Evolutionary conservation across 805 yeast genomes (phyloP).

Genomic region (Candida alai): DNA sequence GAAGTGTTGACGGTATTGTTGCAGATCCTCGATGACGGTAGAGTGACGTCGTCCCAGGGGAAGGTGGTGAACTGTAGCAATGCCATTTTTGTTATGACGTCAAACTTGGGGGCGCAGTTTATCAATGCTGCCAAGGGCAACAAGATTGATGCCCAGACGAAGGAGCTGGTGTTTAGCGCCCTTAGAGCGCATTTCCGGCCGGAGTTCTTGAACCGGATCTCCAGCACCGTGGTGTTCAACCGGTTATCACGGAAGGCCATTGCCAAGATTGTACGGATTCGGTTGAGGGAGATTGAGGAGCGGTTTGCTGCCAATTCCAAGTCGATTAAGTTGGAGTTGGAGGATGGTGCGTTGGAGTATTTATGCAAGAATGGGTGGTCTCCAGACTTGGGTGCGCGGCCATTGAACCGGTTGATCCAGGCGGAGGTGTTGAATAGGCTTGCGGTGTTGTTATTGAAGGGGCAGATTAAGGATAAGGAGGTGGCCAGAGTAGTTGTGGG

Average conservation of each 20-base stretch:
- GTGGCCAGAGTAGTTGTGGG: constrained; percentile 60
- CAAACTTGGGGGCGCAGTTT: constrained; percentile 92
- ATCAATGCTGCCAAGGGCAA: constrained; percentile 65
- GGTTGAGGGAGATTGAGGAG: constrained; percentile 79
- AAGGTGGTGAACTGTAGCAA: constrained; percentile 91
- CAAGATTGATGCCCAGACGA: constrained; percentile 64
- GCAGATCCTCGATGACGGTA: constrained; percentile 94
- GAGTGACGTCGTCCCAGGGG: constrained; percentile 92
- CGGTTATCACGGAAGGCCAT: constrained; percentile 88
- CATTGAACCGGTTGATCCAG: constrained; percentile 89
- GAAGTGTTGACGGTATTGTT: constrained; percentile 89
- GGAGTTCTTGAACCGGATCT: constrained; percentile 93
- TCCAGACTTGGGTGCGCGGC: constrained; percentile 93
- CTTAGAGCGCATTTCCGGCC: constrained; percentile 93
- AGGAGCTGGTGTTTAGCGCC: constrained; percentile 74
- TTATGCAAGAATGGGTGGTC: constrained; percentile 86
- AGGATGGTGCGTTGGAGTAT: constrained; percentile 74
- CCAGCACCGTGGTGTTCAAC: constrained; percentile 90
- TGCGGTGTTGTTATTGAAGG: constrained; percentile 84
- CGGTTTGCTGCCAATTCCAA: constrained; percentile 85
- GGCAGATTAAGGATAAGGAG: constrained; percentile 87
- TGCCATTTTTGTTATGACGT: constrained; percentile 91
- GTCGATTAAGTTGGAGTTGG: constrained; percentile 66
- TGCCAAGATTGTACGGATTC: constrained; percentile 82
- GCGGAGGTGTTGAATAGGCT: constrained; percentile 79